Percentiles rank a stretch among this genome's conserved stretches.
Conservation (phyloP, 768 basidiomycete species). For the Dentipellis fragilis region DNA sequence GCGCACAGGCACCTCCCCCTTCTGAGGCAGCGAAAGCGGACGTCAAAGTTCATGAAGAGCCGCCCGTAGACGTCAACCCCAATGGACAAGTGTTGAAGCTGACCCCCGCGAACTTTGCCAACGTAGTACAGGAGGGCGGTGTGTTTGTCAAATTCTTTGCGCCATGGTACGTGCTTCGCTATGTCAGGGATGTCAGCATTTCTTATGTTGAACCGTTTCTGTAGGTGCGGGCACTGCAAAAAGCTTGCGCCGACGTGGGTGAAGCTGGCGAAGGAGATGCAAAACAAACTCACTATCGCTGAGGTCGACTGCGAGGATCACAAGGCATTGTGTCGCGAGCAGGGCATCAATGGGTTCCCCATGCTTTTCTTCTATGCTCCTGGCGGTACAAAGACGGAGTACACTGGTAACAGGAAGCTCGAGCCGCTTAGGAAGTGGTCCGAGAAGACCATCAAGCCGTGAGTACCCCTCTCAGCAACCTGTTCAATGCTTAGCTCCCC, state of each 20-base stretch:
- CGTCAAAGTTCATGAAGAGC: neutral
- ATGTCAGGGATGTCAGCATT: neutral
- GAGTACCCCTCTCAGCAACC: conserved; percentile 19
- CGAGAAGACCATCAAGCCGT: conserved; percentile 67
- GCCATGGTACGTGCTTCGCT: conserved; percentile 50
- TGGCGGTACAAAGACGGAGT: conserved; percentile 53
- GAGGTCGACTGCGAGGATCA: conserved; percentile 87
- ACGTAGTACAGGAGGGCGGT: conserved; percentile 32
- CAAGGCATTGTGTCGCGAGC: conserved; percentile 48
- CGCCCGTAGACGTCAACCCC: conserved; percentile 22
- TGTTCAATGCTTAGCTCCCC: neutral
- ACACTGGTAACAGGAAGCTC: conserved; percentile 61
- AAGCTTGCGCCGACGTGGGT: conserved; percentile 80
- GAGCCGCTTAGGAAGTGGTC: conserved; percentile 66
- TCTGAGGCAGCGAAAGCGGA: neutral
- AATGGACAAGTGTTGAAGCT: conserved; percentile 30
- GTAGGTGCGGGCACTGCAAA: conserved; percentile 92
- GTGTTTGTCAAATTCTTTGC: conserved; percentile 79
- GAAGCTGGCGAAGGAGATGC: conserved; percentile 61
- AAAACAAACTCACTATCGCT: conserved; percentile 63
- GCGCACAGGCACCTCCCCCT: conserved; percentile 21
- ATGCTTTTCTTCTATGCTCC: conserved; percentile 60
- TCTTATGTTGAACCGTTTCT: neutral
- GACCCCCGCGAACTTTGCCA: conserved; percentile 39
- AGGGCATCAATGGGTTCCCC: conserved; percentile 75